phyloP scores from a whole-genome alignment of 2,329 filamentous ascomycete genomes.

The Ophiocordyceps camponoti-leonardi region DNA sequence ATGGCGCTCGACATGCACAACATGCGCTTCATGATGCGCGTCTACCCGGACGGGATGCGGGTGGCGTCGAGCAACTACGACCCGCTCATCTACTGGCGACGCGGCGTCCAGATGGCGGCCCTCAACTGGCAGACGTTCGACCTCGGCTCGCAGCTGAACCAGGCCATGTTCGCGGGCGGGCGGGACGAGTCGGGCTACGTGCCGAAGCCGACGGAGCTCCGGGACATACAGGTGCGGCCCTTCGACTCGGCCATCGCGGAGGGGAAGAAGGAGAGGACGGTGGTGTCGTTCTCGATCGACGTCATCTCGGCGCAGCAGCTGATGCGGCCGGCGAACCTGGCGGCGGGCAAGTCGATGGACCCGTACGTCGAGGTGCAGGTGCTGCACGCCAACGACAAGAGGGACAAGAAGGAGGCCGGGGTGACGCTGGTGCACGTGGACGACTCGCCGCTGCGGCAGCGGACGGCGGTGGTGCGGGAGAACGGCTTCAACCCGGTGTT shows the following conservation, averaged over 20 bases:
- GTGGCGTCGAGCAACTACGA: slow-evolving; percentile 88
- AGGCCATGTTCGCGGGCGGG: slow-evolving; percentile 91
- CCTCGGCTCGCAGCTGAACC: slow-evolving; percentile 86
- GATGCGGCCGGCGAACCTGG: slow-evolving; percentile 60
- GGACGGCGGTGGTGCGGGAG: slow-evolving; percentile 64
- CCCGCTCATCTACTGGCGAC: slow-evolving; percentile 81
- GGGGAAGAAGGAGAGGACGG: slow-evolving; percentile 59
- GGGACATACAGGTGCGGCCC: slow-evolving; percentile 47
- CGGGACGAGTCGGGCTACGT: slow-evolving; percentile 82
- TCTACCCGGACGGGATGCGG: slow-evolving; percentile 74
- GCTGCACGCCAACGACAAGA: slow-evolving; percentile 84
- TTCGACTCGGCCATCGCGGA: slow-evolving; percentile 30
- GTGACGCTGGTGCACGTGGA: slow-evolving; percentile 29
- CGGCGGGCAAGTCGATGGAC: slow-evolving; percentile 61
- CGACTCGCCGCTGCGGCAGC: slow-evolving; percentile 52
- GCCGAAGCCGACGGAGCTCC: slow-evolving; percentile 75
- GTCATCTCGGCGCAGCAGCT: slow-evolving; percentile 91
- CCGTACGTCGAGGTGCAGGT: slow-evolving; percentile 93
- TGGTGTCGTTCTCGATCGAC: slow-evolving; percentile 71
- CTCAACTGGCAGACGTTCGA: slow-evolving; percentile 98
- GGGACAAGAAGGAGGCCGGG: slow-evolving; percentile 65
- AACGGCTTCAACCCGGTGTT: slow-evolving; percentile 93
- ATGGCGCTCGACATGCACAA: slow-evolving; percentile 76
- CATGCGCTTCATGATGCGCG: slow-evolving; percentile 76
- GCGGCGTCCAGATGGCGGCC: slow-evolving; percentile 93